These are phyloP conservation scores for Penicillium carneum DNA, from an alignment of 2,329 filamentous ascomycete genomes.

Conservation along the genomic window DNA sequence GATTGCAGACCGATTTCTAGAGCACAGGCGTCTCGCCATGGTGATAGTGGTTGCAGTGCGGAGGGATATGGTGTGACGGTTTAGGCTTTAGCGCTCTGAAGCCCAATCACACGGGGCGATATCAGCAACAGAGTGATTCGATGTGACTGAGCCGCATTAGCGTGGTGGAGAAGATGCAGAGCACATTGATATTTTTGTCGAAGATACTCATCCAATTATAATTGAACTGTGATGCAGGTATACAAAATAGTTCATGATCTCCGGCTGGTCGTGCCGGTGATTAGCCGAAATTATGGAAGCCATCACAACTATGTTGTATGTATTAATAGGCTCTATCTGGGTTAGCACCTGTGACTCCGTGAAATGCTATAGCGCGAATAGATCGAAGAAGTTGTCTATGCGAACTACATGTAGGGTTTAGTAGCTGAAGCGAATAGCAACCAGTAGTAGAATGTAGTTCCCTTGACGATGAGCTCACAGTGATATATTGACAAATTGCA, in stretches of 20 bases:
- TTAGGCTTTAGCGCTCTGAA: constrained; percentile 32
- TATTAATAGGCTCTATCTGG: neutral
- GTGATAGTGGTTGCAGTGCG: constrained; percentile 5
- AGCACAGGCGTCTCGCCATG: constrained; percentile 22
- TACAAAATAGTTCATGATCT: neutral
- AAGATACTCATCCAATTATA: constrained; percentile 1
- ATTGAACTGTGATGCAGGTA: neutral
- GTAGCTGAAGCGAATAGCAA: neutral
- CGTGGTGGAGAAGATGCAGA: constrained; percentile 22
- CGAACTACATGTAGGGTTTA: neutral
- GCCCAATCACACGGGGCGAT: constrained; percentile 26
- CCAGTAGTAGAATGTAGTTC: neutral
- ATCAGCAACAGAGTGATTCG: constrained; percentile 27
- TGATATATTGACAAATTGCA: neutral
- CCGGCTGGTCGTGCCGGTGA: neutral
- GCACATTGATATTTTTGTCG: neutral
- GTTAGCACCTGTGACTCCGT: neutral
- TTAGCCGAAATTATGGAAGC: neutral
- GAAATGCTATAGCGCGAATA: neutral
- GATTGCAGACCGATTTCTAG: constrained; percentile 8
- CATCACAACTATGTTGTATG: neutral
- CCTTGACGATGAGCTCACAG: too few relatives aligned
- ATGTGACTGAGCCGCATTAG: constrained; percentile 37
- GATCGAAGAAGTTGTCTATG: neutral
- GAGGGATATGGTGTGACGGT: constrained; percentile 26